Evolutionary conservation across 352 stramenopile species (phyloP), one percentile per base, ranked within the genome.

Genomic region (Pythium grandisporangium): DNA sequence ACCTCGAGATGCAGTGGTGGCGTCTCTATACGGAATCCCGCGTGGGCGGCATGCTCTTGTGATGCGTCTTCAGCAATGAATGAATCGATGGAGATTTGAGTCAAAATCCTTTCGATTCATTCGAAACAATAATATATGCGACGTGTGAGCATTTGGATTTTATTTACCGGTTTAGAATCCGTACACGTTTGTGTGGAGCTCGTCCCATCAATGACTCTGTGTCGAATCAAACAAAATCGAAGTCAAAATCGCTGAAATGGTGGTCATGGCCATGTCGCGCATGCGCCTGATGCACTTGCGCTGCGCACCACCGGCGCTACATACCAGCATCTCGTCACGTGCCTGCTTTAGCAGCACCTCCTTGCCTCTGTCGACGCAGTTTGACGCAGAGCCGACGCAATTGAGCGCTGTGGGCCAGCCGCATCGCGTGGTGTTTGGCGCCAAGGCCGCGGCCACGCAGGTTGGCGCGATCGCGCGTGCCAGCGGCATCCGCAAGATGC

Each of bases 401-500:
- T 48, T 84, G 21, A 80, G 66, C 37, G 48, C 41, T 11, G 61
- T 47, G 0, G 63, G 66, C 0, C 71, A 82, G 51, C 48, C 42
- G 4, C 61, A 53, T 16, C 71, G 63, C 37, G 63, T 80, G 1
- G 36, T 76, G 2, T 77, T 82, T 26, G 71, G 68, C 8, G 58
- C 63, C 37, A 67, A 80, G 43, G 51, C 70, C 34, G 63, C 63
- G 13, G 54, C 53, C 33, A 49, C 48, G 6, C 58, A 71, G 19
- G 43, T 84, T 4, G 71, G 66, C 2, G 30, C 48, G 2, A 47
- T 76, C 41, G 62, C 63, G 48, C 51, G 53, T 17, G 25, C 36
- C 8, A 58, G 48, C 21, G 61, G 63, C n/a, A 77, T 88, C 44
- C 56, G 39, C 34, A 84, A 85, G 42, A 73, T 85, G 58, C 63